A percentile compares a stretch with the other conserved stretches of the same genome.
phyloP scores from a whole-genome alignment of 2,329 filamentous ascomycete genomes.

The Rasamsonia emersonii region DNA sequence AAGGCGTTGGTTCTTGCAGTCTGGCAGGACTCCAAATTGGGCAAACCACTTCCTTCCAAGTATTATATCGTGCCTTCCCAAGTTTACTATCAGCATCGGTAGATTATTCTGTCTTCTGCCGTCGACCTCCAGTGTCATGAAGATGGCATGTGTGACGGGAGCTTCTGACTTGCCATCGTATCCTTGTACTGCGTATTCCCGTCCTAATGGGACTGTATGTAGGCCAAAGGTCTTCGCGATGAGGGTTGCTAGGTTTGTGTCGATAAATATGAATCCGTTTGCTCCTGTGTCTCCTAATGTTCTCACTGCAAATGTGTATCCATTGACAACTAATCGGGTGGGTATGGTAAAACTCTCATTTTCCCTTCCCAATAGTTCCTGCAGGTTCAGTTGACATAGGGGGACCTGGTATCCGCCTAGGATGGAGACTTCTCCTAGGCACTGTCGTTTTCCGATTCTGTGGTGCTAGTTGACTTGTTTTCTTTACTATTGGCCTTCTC shows the following conservation, averaged over 20 bases:
- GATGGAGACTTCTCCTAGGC: slow-evolving; percentile 9
- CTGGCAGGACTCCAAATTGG: background rate
- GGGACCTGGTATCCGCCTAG: background rate
- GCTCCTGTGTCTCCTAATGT: slow-evolving; percentile 5
- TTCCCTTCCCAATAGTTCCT: slow-evolving; percentile 1
- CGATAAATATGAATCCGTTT: slow-evolving; percentile 5
- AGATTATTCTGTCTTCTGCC: background rate
- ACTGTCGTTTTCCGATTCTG: slow-evolving; percentile 2
- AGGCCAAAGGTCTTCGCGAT: background rate
- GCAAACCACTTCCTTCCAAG: slow-evolving; percentile 1
- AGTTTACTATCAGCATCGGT: background rate
- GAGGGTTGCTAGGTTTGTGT: background rate
- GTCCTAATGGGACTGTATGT: background rate
- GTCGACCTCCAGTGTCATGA: background rate
- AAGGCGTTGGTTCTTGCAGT: background rate
- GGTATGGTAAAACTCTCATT: slow-evolving; percentile 4
- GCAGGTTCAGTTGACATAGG: background rate
- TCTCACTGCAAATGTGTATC: background rate
- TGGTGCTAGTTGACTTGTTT: background rate
- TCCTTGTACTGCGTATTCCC: background rate
- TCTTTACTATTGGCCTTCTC: too few species aligned
- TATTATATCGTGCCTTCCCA: slow-evolving; percentile 1
- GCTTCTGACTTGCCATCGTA: background rate
- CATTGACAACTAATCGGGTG: slow-evolving; percentile 6
- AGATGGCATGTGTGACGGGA: background rate